phyloP scores from a whole-genome alignment of 2,329 filamentous ascomycete genomes.

The Talaromyces sp. region DNA sequence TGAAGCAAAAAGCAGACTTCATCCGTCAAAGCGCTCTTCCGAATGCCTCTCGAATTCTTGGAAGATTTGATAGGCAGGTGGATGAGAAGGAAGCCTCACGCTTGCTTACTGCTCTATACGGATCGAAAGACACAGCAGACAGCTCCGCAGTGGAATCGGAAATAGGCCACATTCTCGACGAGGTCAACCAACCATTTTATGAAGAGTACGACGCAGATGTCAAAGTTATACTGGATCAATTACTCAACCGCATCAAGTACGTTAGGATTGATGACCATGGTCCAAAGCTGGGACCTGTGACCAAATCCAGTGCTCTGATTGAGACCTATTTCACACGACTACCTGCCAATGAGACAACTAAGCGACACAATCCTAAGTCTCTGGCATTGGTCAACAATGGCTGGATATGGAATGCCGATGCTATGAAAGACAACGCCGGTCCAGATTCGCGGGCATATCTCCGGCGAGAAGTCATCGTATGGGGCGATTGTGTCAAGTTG shows the following conservation, averaged over 20 bases:
- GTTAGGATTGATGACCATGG: slow-evolving; percentile 88
- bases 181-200: slow-evolving; percentile 84
- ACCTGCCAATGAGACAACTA: slow-evolving; percentile 72
- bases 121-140: slow-evolving; percentile 57
- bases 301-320: slow-evolving; percentile 72
- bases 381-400: slow-evolving; percentile 90
- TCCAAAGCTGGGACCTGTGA: slow-evolving; percentile 78
- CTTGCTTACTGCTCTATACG: slow-evolving; percentile 65
- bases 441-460: slow-evolving; percentile 88
- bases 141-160: slow-evolving; percentile 48
- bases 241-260: slow-evolving; percentile 95
- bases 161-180: slow-evolving; percentile 66
- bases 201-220: slow-evolving; percentile 85
- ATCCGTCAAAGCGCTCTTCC: slow-evolving; percentile 66
- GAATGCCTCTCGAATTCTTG: slow-evolving; percentile 71
- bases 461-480: slow-evolving; percentile 92
- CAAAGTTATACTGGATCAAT: slow-evolving; percentile 78
- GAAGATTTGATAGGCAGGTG: slow-evolving; percentile 70
- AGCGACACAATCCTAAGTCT: slow-evolving; percentile 70
- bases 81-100: slow-evolving; percentile 68
- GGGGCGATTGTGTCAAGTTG: slow-evolving; percentile 97
- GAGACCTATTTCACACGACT: slow-evolving; percentile 94
- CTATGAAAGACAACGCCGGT: slow-evolving; percentile 88
- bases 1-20: slow-evolving; percentile 57
- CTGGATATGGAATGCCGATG: slow-evolving; percentile 98